Conservation (phyloP, 2,329 filamentous ascomycete species). For the Aspergillus aculeatus region DNA sequence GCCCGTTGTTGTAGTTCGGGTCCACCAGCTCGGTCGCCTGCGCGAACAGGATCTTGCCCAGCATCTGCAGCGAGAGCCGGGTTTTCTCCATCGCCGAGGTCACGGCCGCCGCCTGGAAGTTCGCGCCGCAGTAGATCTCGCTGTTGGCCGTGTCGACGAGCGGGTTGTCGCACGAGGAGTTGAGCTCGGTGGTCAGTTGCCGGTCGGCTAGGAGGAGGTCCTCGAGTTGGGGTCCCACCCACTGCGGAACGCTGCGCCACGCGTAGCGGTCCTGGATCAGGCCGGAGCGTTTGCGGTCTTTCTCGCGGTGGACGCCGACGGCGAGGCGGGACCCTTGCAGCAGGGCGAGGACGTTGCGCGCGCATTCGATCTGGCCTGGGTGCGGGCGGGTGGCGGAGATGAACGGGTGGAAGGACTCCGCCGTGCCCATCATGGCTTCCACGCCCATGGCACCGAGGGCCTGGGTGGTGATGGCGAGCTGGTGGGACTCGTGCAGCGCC, state of each 20-base stretch:
- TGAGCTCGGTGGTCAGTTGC: conserved; percentile 61
- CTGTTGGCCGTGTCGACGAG: conserved; percentile 50
- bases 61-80: conserved; percentile 48
- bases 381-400: conserved; percentile 60
- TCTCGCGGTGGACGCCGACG: neutral
- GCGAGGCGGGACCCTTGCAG: conserved; percentile 52
- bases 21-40: conserved; percentile 65
- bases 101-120: conserved; percentile 65
- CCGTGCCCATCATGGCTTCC: conserved; percentile 58
- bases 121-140: conserved; percentile 60
- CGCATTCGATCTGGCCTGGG: conserved; percentile 57
- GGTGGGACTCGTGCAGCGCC: conserved; percentile 52
- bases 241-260: conserved; percentile 63
- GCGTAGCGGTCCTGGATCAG: conserved; percentile 64
- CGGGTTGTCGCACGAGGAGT: conserved; percentile 67
- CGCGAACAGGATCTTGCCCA: conserved; percentile 63
- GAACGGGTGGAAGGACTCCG: conserved; percentile 58
- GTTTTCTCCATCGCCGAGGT: conserved; percentile 66
- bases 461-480: conserved; percentile 55
- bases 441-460: conserved; percentile 60
- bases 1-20: conserved; percentile 55
- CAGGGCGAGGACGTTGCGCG: conserved; percentile 51
- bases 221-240: conserved; percentile 66
- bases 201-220: conserved; percentile 57
- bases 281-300: conserved; percentile 25